Conservation (phyloP, 192 early-diverging fungal genomes). For the Coemansia sp. region DNA sequence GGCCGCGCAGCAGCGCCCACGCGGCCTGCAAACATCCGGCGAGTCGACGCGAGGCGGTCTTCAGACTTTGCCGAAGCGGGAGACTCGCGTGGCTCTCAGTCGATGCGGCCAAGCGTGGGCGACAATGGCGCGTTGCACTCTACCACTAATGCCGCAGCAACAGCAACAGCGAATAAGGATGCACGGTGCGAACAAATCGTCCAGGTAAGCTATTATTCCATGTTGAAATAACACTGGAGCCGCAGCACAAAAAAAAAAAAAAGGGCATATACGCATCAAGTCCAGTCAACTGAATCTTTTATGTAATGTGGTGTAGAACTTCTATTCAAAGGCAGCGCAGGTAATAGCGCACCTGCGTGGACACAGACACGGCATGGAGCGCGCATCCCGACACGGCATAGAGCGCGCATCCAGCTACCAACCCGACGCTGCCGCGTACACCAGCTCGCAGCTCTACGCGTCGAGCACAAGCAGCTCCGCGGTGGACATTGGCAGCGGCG, state of each 20-base stretch:
- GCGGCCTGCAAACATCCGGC: constrained; percentile 42
- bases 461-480: constrained; percentile 42
- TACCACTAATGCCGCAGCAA: not conserved
- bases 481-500: constrained; percentile 18
- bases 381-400: too few relatives aligned
- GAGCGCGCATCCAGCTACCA: too few relatives aligned
- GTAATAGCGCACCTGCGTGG: constrained; percentile 44
- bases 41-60: constrained; percentile 2
- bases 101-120: not conserved
- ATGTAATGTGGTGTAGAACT: constrained; percentile 48
- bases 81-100: not conserved
- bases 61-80: not conserved
- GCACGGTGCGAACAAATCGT: constrained; percentile 48
- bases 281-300: too few relatives aligned
- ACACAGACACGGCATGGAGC: not conserved
- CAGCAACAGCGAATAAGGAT: constrained; percentile 18
- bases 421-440: too few relatives aligned
- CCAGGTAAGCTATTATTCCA: constrained; percentile 15
- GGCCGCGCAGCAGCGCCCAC: not conserved
- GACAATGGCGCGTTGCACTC: not conserved
- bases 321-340: constrained; percentile 50
- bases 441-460: constrained; percentile 17
- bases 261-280: too few relatives aligned
- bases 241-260: too few relatives aligned
- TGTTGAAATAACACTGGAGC: not conserved